Conservation (phyloP, 441 rosid genomes). For the Monsonia emarginata region DNA sequence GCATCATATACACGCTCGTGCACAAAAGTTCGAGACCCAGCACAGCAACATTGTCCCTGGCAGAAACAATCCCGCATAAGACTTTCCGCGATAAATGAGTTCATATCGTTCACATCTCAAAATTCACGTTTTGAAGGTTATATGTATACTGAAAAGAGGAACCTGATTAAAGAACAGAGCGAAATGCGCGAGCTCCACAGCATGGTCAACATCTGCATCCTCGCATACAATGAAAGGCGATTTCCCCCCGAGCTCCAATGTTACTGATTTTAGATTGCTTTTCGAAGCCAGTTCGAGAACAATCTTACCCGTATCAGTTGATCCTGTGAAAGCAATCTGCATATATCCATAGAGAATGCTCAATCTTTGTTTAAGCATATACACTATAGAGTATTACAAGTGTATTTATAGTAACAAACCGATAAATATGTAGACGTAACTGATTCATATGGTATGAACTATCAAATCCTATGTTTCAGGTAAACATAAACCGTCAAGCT, state of each 20-base stretch:
- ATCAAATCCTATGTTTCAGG: too few relatives aligned
- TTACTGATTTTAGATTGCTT: slow-evolving; percentile 75
- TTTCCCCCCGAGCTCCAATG: slow-evolving; percentile 79
- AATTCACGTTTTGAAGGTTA: neutral
- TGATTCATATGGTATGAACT: too few relatives aligned
- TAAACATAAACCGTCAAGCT: too few relatives aligned
- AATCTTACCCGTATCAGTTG: slow-evolving; percentile 54
- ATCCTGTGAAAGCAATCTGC: slow-evolving; percentile 77
- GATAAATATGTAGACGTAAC: too few relatives aligned
- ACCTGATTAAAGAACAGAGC: slow-evolving; percentile 85
- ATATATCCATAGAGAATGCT: neutral
- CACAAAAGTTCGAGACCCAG: slow-evolving; percentile 74
- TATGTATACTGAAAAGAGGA: neutral
- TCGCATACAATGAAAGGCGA: slow-evolving; percentile 71
- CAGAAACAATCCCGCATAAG: slow-evolving; percentile 8
- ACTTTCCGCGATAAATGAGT: neutral
- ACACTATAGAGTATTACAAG: too few relatives aligned
- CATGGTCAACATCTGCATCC: slow-evolving; percentile 62
- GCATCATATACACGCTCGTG: slow-evolving; percentile 74
- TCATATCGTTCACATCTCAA: neutral
- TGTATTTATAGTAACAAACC: too few relatives aligned
- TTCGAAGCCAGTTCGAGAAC: slow-evolving; percentile 61
- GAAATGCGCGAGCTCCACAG: slow-evolving; percentile 68
- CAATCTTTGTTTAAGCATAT: neutral
- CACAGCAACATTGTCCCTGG: slow-evolving; percentile 88